Percentiles rank a stretch among this genome's conserved stretches.
Evolutionary conservation across 2,329 filamentous ascomycete species (phyloP).

Genomic region (Claviceps sp.): DNA sequence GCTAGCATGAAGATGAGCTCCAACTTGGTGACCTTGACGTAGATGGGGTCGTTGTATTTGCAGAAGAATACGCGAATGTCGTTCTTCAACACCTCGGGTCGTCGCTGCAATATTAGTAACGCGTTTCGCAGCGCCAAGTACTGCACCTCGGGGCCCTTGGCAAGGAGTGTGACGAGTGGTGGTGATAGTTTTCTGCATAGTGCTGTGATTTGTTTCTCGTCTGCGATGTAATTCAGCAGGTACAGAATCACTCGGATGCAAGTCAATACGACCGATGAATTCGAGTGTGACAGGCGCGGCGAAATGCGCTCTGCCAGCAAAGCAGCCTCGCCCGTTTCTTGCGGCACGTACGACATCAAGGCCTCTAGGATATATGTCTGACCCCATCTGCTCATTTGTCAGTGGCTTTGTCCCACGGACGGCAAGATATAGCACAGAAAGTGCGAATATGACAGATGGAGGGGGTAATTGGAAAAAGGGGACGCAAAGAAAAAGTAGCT

Average conservation of each 20-base stretch:
- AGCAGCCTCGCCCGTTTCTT: constrained; percentile 76
- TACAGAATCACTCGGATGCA: constrained; percentile 95
- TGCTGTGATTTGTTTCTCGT: constrained; percentile 74
- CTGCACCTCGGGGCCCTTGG: constrained; percentile 96
- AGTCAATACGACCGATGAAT: constrained; percentile 90
- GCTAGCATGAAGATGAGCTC: constrained; percentile 99
- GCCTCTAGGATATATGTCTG: constrained; percentile 98
- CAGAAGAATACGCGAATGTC: constrained; percentile 99
- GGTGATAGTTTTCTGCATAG: constrained; percentile 90
- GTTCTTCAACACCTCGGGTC: constrained; percentile 86
- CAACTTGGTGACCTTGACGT: constrained; percentile 97
- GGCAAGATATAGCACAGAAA: neutral
- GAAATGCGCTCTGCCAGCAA: constrained; percentile 87
- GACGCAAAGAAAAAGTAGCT: neutral
- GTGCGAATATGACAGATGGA: no score
- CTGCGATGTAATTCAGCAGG: constrained; percentile 95
- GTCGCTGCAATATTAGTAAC: constrained; percentile 78
- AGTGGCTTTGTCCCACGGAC: neutral
- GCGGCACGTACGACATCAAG: constrained; percentile 92
- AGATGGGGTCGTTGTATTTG: constrained; percentile 99
- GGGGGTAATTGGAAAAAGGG: neutral
- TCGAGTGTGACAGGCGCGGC: constrained; percentile 91
- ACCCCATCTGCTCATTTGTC: constrained; percentile 58
- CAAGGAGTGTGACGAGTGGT: constrained; percentile 83
- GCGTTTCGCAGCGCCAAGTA: constrained; percentile 91